A percentile compares a stretch with the other conserved stretches of the same genome.
These are phyloP conservation scores for Takashimella koratensis DNA, from an alignment of 1,284 basidiomycete genomes.

Conservation along the genomic window DNA sequence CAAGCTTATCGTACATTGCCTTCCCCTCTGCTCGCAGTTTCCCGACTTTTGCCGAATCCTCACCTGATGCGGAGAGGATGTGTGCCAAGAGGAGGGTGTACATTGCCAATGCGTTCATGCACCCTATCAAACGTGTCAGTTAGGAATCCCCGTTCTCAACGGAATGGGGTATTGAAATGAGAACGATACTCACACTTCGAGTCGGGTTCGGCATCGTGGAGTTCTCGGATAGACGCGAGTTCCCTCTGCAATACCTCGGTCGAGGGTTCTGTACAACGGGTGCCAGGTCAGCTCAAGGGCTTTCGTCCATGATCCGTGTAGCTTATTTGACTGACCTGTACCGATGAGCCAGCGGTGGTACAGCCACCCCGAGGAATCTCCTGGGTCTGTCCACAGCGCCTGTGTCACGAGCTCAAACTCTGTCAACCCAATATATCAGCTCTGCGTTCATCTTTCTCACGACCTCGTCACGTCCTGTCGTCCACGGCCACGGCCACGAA, in stretches of 20 bases:
- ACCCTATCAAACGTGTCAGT: conserved; percentile 64
- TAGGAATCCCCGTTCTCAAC: neutral
- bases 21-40: conserved; percentile 26
- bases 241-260: conserved; percentile 66
- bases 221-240: conserved; percentile 72
- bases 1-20: conserved; percentile 32
- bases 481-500: too few relatives aligned
- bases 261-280: conserved; percentile 55
- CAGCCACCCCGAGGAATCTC: conserved; percentile 95
- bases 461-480: too few relatives aligned
- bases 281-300: neutral
- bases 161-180: too few relatives aligned
- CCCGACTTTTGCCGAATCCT: neutral
- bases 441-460: too few relatives aligned
- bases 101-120: conserved; percentile 83
- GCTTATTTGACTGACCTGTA: conserved; percentile 54
- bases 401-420: conserved; percentile 90
- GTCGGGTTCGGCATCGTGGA: conserved; percentile 86
- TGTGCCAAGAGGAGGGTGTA: conserved; percentile 54
- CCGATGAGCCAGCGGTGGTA: conserved; percentile 96
- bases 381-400: conserved; percentile 94
- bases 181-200: conserved; percentile 83
- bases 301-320: neutral
- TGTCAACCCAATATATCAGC: too few relatives aligned
- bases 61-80: conserved; percentile 11